Evolutionary conservation across 441 rosid species (phyloP).

Genomic region (Capsella rubella): DNA sequence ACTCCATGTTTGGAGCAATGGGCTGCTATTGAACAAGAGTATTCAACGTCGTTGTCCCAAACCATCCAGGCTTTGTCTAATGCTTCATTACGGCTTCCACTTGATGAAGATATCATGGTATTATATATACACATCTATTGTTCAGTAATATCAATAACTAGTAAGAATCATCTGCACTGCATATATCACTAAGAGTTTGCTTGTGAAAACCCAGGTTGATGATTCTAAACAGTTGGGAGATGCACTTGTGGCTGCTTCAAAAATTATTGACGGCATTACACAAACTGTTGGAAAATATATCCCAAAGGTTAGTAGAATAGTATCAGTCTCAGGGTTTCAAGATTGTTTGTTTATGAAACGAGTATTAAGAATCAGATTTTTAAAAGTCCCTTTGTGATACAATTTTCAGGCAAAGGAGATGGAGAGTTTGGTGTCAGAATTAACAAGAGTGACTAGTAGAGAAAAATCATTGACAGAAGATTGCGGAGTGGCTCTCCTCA

Average conservation of each 20-base stretch:
- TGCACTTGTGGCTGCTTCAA: slow-evolving; percentile 59
- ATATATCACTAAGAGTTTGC: not conserved
- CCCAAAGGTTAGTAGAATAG: slow-evolving; percentile 56
- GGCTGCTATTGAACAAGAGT: slow-evolving; percentile 58
- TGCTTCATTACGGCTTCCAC: slow-evolving; percentile 63
- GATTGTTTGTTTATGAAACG: not conserved
- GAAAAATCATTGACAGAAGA: slow-evolving; percentile 64
- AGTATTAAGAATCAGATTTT: not conserved
- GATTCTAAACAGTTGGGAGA: slow-evolving; percentile 62
- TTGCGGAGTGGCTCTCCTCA: slow-evolving; percentile 56
- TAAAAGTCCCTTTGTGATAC: not conserved
- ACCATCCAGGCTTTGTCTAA: slow-evolving; percentile 65
- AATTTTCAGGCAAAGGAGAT: slow-evolving; percentile 64
- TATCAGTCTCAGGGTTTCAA: not conserved
- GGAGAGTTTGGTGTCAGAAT: slow-evolving; percentile 61
- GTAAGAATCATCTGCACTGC: not conserved
- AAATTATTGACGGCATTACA: slow-evolving; percentile 57
- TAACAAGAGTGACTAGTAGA: slow-evolving; percentile 62
- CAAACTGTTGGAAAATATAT: slow-evolving; percentile 51
- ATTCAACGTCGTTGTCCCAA: slow-evolving; percentile 58
- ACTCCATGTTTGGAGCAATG: slow-evolving; percentile 76
- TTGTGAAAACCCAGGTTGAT: slow-evolving; percentile 54
- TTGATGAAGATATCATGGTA: slow-evolving; percentile 57
- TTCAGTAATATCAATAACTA: not conserved
- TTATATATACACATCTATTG: not conserved